A percentile compares a stretch with the other conserved stretches of the same genome.
Conservation (phyloP, 768 basidiomycete genomes). For the Steccherinum ochraceum region DNA sequence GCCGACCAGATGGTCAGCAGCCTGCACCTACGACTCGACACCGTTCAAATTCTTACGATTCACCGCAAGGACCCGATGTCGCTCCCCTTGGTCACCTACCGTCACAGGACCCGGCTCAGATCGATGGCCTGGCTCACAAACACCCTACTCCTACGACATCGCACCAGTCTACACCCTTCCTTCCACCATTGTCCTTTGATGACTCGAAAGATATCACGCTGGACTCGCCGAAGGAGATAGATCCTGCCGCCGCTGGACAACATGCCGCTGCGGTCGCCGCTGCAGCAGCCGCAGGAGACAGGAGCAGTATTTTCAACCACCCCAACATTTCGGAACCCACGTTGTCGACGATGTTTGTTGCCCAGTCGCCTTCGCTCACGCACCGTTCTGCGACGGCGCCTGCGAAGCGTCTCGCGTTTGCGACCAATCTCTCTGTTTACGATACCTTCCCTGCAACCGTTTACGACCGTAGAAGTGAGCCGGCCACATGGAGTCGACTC, state of each 20-base stretch:
- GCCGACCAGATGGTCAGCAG: constrained; percentile 49
- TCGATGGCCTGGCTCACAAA: constrained; percentile 71
- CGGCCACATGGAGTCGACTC: constrained; percentile 93
- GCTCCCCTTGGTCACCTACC: constrained; percentile 82
- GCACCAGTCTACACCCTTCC: constrained; percentile 26
- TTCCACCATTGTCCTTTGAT: constrained; percentile 58
- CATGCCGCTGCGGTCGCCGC: no score
- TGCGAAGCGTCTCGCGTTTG: constrained; percentile 77
- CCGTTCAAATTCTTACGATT: constrained; percentile 82
- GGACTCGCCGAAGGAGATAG: constrained; percentile 33
- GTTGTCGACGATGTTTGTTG: constrained; percentile 49
- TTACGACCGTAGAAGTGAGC: constrained; percentile 94
- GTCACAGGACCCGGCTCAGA: constrained; percentile 78
- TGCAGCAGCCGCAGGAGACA: constrained; percentile 23
- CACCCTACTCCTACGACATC: constrained; percentile 52
- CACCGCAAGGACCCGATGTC: constrained; percentile 46
- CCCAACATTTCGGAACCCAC: constrained; percentile 92
- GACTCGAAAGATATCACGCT: constrained; percentile 23
- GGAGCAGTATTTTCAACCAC: constrained; percentile 66
- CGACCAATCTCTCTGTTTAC: constrained; percentile 89
- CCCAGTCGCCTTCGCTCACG: constrained; percentile 42
- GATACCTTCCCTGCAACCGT: constrained; percentile 90
- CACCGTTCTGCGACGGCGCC: constrained; percentile 68
- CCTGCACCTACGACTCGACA: constrained; percentile 44
- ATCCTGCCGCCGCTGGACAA: constrained; percentile 5